Conservation (phyloP, 208 protist species). For the Trypanosoma lewisi region DNA sequence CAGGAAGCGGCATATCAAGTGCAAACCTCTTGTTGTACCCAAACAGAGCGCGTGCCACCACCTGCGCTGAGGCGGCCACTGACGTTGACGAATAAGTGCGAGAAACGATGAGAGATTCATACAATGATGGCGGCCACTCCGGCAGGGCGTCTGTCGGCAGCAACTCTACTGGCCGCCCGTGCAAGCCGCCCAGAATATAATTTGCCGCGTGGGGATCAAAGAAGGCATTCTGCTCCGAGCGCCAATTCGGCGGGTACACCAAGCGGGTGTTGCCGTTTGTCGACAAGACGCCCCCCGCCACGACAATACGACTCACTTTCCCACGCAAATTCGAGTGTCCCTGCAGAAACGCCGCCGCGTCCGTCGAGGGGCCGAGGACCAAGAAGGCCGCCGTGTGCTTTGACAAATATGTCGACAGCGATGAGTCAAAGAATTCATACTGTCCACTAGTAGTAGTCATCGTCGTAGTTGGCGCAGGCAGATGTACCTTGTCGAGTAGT, state of each 20-base stretch:
- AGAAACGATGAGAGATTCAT: constrained; percentile 25
- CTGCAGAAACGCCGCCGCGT: constrained; percentile 63
- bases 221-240: constrained; percentile 68
- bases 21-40: constrained; percentile 24
- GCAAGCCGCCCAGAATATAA: constrained; percentile 39
- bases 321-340: constrained; percentile 16
- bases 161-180: constrained; percentile 50
- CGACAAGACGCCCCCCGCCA: constrained; percentile 60
- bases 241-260: constrained; percentile 38
- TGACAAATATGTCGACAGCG: constrained; percentile 32
- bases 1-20: constrained; percentile 1
- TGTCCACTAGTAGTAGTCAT: constrained; percentile 2
- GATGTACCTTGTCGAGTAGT: constrained; percentile 12
- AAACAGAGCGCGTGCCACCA: constrained; percentile 29
- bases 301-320: constrained; percentile 32
- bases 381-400: constrained; percentile 39
- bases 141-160: constrained; percentile 44
- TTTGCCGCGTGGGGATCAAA: constrained; percentile 60
- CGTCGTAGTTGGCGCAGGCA: background rate
- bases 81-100: background rate
- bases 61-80: constrained; percentile 8
- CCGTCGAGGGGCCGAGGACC: constrained; percentile 56
- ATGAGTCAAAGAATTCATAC: constrained; percentile 30
- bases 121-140: constrained; percentile 36
- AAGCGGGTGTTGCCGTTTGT: constrained; percentile 35